Percentiles rank a stretch among this genome's conserved stretches.
Evolutionary conservation across 495 filamentous ascomycete genomes (phyloP).

Genomic region (Darksidea phi): DNA sequence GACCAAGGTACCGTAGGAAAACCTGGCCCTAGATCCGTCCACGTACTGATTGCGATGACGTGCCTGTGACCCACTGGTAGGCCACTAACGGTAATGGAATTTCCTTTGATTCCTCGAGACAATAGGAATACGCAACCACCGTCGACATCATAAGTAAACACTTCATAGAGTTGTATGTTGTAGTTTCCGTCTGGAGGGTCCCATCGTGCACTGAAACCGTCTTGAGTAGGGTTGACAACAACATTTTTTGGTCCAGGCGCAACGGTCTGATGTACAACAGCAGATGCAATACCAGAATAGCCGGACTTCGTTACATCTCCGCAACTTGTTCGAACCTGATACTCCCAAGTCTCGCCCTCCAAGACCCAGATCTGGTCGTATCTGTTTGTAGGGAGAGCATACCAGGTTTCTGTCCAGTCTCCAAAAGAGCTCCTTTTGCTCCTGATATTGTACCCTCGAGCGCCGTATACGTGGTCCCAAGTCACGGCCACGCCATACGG

Average conservation of each 20-base stretch:
- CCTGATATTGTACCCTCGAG: neutral
- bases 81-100: too few species aligned
- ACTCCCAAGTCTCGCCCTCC: neutral
- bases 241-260: neutral
- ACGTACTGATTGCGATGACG: too few species aligned
- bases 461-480: neutral
- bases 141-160: too few species aligned
- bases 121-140: too few species aligned
- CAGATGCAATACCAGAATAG: neutral
- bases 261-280: neutral
- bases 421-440: neutral
- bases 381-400: neutral
- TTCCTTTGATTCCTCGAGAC: too few species aligned
- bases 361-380: neutral
- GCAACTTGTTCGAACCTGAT: neutral
- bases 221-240: too few species aligned
- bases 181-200: too few species aligned
- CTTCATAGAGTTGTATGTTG: too few species aligned
- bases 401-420: neutral
- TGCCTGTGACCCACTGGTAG: too few species aligned
- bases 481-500: neutral
- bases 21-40: too few species aligned
- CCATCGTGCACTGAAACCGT: too few species aligned
- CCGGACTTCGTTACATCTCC: neutral
- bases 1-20: too few species aligned